These are phyloP conservation scores for Phytophthora sansomeana DNA, from an alignment of 352 stramenopile species.

Conservation along the genomic window DNA sequence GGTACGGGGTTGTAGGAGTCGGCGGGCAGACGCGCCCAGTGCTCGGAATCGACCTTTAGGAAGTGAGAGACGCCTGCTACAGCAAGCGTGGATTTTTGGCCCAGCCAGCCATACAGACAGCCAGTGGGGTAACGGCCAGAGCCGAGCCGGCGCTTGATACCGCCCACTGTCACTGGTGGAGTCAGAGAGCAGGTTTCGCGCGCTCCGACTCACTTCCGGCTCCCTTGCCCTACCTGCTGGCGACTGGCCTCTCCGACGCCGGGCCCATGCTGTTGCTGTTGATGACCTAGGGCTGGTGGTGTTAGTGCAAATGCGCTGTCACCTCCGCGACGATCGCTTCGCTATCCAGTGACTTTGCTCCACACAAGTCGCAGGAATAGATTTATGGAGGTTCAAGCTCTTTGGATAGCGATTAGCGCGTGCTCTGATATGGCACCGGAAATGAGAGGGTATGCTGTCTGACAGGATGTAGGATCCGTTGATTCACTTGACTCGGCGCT, in stretches of 20 bases:
- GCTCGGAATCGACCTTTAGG: slow-evolving; percentile 26
- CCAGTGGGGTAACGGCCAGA: slow-evolving; percentile 38
- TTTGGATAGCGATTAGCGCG: neutral
- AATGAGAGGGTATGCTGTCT: neutral
- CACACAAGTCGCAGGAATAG: slow-evolving; percentile 14
- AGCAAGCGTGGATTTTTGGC: slow-evolving; percentile 37
- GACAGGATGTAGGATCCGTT: neutral
- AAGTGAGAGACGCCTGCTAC: slow-evolving; percentile 35
- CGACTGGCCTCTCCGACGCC: no score
- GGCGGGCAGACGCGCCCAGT: neutral
- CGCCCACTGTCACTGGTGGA: slow-evolving; percentile 29
- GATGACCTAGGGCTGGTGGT: no score
- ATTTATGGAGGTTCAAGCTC: slow-evolving; percentile 4
- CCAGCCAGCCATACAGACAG: slow-evolving; percentile 43
- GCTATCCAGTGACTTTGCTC: neutral
- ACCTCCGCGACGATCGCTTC: slow-evolving; percentile 18
- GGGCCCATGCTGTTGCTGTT: no score
- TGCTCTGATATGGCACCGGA: neutral
- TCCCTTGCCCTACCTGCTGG: slow-evolving; percentile 14
- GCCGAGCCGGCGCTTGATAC: slow-evolving; percentile 34
- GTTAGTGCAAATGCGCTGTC: neutral
- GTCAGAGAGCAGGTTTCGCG: slow-evolving; percentile 39
- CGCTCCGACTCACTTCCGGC: slow-evolving; percentile 19
- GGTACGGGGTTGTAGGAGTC: neutral
- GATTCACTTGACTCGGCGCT: neutral